A percentile compares a stretch with the other conserved stretches of the same genome.
Conservation (phyloP, 495 filamentous ascomycete genomes). For the Tuber melanosporum region DNA sequence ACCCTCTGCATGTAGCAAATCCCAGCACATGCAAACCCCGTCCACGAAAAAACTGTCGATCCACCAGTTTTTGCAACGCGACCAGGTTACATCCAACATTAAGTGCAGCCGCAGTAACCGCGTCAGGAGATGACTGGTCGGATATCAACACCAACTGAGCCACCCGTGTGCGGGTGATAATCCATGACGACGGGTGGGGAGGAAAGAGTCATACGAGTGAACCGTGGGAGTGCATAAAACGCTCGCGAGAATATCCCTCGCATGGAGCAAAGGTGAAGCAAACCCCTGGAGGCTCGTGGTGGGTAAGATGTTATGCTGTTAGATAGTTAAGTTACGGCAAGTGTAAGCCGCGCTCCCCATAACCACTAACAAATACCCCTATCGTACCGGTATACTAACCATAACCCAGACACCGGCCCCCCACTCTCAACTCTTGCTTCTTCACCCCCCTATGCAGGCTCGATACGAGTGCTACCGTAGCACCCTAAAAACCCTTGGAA, state of each 20-base stretch:
- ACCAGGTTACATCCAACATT: background rate
- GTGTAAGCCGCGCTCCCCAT: background rate
- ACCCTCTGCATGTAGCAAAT: background rate
- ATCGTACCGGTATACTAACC: background rate
- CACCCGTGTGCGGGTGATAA: background rate
- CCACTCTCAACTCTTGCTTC: background rate
- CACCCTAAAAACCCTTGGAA: background rate
- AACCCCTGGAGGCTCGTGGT: background rate
- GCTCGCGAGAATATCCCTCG: background rate
- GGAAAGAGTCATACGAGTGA: background rate
- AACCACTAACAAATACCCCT: background rate
- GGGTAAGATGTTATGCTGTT: background rate
- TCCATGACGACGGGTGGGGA: background rate
- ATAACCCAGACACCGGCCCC: background rate
- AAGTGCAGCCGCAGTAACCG: conserved; percentile 2
- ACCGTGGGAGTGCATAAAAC: background rate
- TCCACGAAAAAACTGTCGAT: background rate
- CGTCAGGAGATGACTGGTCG: background rate
- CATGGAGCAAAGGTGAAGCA: background rate
- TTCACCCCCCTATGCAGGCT: background rate
- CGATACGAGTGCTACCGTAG: background rate
- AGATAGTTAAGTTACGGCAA: background rate
- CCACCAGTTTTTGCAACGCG: background rate
- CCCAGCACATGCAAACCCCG: background rate
- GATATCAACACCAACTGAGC: background rate